Evolutionary conservation across 495 filamentous ascomycete genomes (phyloP), one percentile per base, ranked within the genome.

Genomic region (Podospora pseudopauciseta): DNA sequence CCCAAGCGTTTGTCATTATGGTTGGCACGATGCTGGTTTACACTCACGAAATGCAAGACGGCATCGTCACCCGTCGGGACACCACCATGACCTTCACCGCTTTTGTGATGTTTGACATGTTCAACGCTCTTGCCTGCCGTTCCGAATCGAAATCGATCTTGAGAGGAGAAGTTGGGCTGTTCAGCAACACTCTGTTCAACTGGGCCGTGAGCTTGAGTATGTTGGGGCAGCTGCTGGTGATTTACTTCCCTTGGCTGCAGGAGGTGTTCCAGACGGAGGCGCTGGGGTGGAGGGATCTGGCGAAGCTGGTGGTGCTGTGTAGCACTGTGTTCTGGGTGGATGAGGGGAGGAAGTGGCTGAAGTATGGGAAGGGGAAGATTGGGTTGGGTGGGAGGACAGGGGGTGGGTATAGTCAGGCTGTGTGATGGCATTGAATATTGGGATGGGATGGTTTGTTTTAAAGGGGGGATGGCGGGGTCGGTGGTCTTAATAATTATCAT

Each of bases 21-120:
- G 71, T 88, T 11, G 94, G 96, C 72, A 98, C 95, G 1, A 90
- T 99, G 80, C 82, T 90, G 34, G 90, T 96, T 67, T 99, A 99
- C 79, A 86, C 90, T 63, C 89, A 89, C 75, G 94, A 98, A 77
- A 97, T 99, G 92, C 82, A 86, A 27, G 91, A 94, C 71, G 88
- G 92, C 60, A 80, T 88, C 60, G 90, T 97, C 63, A 96, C 88
- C 13, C 92, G 90, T 32, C 92, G 96, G 73, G 95, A 99, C 81
- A 99, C 95, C 18, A 99, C 95, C 67, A 97, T 97, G 92, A 99
- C 95, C 1, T 99, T 99, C 77, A 99, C 95, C 23, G 96, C 92
- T 79, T 99, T 99, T 74, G 95, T 99, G 26, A 84, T 98, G 28
- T 99, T 97, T 77, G 95, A 99, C 81, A 98, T 99, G 95, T 96